A percentile compares a stretch with the other conserved stretches of the same genome.
phyloP scores from a whole-genome alignment of 2,329 filamentous ascomycete genomes.

The Colletotrichum euphorbiae region DNA sequence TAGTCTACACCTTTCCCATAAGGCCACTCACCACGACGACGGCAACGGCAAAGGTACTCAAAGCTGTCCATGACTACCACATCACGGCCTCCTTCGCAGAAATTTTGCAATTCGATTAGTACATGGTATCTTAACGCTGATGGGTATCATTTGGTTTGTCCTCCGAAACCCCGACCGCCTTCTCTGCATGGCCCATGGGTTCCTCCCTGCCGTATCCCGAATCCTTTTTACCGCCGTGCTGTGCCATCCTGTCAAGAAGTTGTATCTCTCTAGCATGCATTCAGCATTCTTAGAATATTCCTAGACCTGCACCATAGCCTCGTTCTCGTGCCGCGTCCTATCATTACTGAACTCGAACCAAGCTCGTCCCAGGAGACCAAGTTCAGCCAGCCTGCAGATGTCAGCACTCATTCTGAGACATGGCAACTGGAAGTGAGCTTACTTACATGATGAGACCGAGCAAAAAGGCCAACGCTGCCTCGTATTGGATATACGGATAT shows the following conservation, averaged over 20 bases:
- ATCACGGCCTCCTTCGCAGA: neutral
- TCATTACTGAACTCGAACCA: constrained; percentile 40
- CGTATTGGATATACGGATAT: constrained; percentile 41
- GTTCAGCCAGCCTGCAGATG: constrained; percentile 22
- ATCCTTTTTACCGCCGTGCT: constrained; percentile 17
- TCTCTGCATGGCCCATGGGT: neutral
- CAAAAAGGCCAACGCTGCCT: constrained; percentile 37
- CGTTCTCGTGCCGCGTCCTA: constrained; percentile 10
- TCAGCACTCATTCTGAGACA: neutral
- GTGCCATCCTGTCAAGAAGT: too few species aligned
- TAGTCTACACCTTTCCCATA: neutral
- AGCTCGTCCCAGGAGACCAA: constrained; percentile 33
- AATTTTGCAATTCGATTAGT: neutral
- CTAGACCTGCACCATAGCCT: constrained; percentile 33
- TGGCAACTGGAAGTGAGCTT: neutral
- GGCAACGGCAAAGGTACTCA: neutral
- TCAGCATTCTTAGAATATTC: too few species aligned
- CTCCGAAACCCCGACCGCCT: neutral
- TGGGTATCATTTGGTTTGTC: constrained; percentile 22
- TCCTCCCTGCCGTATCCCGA: neutral
- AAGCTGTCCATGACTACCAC: neutral
- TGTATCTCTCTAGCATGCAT: too few species aligned
- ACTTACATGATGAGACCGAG: constrained; percentile 39
- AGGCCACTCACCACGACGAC: neutral
- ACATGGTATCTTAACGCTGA: constrained; percentile 16